phyloP scores from a whole-genome alignment of 2,329 filamentous ascomycete genomes.

The Fusarium piperis region DNA sequence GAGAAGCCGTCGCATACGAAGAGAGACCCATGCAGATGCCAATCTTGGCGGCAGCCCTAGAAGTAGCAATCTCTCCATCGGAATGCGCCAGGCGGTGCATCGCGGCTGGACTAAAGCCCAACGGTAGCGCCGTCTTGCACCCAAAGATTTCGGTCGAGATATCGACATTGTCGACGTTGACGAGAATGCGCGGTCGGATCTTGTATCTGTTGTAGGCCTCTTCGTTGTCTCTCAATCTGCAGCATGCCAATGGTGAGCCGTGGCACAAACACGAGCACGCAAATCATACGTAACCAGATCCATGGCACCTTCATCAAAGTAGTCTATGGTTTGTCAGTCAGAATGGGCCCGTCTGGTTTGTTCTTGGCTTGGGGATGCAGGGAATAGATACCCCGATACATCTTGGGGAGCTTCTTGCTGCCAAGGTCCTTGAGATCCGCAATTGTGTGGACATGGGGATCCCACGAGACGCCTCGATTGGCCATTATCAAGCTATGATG shows the following conservation, averaged over 20 bases:
- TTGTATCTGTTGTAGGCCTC: slow-evolving; percentile 61
- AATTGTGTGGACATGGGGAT: slow-evolving; percentile 31
- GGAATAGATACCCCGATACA: slow-evolving; percentile 24
- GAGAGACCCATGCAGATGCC: slow-evolving; percentile 44
- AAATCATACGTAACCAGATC: slow-evolving; percentile 47
- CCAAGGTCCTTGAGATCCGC: slow-evolving; percentile 31
- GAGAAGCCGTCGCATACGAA: slow-evolving; percentile 35
- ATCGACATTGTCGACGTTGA: slow-evolving; percentile 38
- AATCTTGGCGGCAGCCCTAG: slow-evolving; percentile 48
- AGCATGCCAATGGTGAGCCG: neutral
- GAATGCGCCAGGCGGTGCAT: slow-evolving; percentile 64
- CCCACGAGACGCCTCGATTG: slow-evolving; percentile 30
- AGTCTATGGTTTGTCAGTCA: slow-evolving; percentile 50
- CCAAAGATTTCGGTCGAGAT: slow-evolving; percentile 35
- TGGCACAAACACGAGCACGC: neutral
- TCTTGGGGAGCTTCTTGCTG: slow-evolving; percentile 26
- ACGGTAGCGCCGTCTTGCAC: slow-evolving; percentile 54
- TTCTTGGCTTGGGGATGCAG: neutral
- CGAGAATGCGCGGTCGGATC: slow-evolving; percentile 51
- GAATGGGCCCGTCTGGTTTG: neutral
- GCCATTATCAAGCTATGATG: slow-evolving; percentile 13
- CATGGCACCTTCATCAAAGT: slow-evolving; percentile 67
- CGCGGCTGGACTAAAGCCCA: slow-evolving; percentile 64
- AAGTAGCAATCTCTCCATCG: slow-evolving; percentile 62
- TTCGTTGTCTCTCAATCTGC: slow-evolving; percentile 63